Evolutionary conservation across 163 green algal species (phyloP), one percentile per base, ranked within the genome.

Genomic region (Botryococcus braunii): DNA sequence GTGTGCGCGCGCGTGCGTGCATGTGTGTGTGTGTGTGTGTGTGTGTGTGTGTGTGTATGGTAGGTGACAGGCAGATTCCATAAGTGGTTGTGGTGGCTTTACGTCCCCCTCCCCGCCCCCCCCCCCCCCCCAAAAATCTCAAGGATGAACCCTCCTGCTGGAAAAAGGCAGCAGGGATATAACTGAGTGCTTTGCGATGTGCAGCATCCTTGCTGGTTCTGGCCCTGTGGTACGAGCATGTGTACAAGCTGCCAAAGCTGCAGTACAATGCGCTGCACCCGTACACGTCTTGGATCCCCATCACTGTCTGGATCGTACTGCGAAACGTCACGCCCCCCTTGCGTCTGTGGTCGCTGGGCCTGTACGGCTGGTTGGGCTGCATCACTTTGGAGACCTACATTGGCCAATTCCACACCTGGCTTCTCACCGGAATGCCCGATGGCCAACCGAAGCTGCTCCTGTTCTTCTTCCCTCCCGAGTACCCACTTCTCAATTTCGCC

Each of bases 321-420:
- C 86, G 92, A 62, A 97, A 97, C 76, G 61, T 95, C 1, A 94
- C 86, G 1, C 89, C 85, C 2, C 46, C 58, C 31, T 62, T 97
- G 71, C 84, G 92, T 29, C 77, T 46, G 21, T 75, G 83, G 65
- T 70, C 63, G 69, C 69, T 94, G 62, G 69, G 74, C 27, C 77
- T 96, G 47, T 96, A 88, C 60, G 86, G 86, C 68, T 97, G 90
- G 90, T 86, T 97, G 68, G 92, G 92, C 58, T 95, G 90, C 85
- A 95, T 98, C 79, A 98, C 92, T 0, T 81, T 98, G 63, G 92
- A 98, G 79, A 98, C 92, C 4, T 98, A 88, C 74, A 88, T 94
- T 49, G 72, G 65, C n/a, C 92, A 98, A 78, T 98, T 97, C 77
- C 92, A 97, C 84, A 94, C 93, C 55, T 98, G 92, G 92, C 79